These are phyloP conservation scores for Fusarium nanum DNA, from an alignment of 2,329 filamentous ascomycete species.

Conservation along the genomic window DNA sequence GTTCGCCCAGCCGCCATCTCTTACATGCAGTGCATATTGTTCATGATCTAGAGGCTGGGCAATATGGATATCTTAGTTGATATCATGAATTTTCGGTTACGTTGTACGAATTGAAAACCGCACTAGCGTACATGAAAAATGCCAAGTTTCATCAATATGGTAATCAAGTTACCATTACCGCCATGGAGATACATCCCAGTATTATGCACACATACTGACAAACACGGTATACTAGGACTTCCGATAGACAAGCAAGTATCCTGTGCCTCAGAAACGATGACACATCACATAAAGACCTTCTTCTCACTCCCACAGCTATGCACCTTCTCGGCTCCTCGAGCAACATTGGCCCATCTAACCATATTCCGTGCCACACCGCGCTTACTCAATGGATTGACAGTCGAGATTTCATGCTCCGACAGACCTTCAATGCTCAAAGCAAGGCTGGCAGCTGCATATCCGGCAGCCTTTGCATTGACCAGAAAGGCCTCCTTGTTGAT, in stretches of 20 bases:
- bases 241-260: not conserved
- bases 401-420: conserved; percentile 33
- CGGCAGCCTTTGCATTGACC: conserved; percentile 58
- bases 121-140: not conserved
- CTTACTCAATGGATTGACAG: conserved; percentile 15
- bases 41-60: conserved; percentile 19
- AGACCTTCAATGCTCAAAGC: conserved; percentile 50
- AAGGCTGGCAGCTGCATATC: conserved; percentile 59
- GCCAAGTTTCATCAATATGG: not conserved
- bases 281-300: conserved; percentile 3
- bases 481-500: conserved; percentile 54
- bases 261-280: not conserved
- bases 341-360: conserved; percentile 16
- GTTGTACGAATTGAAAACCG: not conserved
- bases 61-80: not conserved
- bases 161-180: not conserved
- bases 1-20: conserved; percentile 20
- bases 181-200: not conserved
- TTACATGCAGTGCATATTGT: conserved; percentile 8
- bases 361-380: conserved; percentile 17
- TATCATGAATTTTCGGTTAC: conserved; percentile 11
- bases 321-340: conserved; percentile 21
- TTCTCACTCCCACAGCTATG: conserved; percentile 22
- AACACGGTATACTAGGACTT: not conserved
- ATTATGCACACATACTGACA: not conserved